A percentile compares a stretch with the other conserved stretches of the same genome.
These are phyloP conservation scores for Fusarium napiforme DNA, from an alignment of 2,329 filamentous ascomycete species.

Conservation along the genomic window DNA sequence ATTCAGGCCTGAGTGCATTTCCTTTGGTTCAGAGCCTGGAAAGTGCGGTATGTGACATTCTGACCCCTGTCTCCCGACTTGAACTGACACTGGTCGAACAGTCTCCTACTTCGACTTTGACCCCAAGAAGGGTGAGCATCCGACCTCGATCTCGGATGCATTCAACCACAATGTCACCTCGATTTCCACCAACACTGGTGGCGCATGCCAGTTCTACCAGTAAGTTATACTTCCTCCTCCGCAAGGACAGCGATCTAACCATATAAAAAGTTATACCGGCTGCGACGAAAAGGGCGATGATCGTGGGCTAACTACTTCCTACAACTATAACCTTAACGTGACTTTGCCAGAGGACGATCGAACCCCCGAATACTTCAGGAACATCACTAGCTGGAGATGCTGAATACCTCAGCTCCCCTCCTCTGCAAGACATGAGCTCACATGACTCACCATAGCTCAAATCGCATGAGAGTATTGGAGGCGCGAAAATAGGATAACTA, in stretches of 20 bases:
- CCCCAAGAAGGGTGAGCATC: background rate
- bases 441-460: background rate
- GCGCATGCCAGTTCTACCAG: slow-evolving; percentile 5
- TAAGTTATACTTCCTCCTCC: background rate
- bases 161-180: slow-evolving; percentile 2
- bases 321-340: background rate
- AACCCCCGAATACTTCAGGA: background rate
- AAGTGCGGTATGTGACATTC: background rate
- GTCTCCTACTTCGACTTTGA: slow-evolving; percentile 1
- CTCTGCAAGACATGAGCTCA: background rate
- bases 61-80: too few relatives aligned
- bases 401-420: background rate
- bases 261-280: background rate
- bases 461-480: background rate
- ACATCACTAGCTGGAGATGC: background rate
- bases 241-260: background rate
- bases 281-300: background rate
- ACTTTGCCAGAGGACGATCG: background rate
- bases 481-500: background rate
- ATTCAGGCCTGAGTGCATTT: background rate
- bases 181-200: background rate
- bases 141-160: background rate
- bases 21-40: background rate
- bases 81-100: background rate
- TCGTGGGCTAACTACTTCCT: fast-evolving